Conservation (phyloP, 1,139 yeast genomes). For the Yamadazyma dendronema region DNA sequence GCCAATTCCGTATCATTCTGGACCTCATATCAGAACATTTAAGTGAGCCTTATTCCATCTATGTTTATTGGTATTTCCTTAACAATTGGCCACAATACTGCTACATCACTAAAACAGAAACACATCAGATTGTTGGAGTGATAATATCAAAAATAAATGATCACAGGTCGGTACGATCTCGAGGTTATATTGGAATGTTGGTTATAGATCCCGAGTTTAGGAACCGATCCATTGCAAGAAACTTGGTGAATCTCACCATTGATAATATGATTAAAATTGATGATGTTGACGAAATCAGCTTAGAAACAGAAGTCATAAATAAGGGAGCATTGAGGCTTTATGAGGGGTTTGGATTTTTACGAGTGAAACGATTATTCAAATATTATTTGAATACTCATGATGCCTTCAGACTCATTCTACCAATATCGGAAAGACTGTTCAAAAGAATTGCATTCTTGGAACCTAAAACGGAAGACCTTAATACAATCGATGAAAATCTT, state of each 20-base stretch:
- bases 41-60: slow-evolving; percentile 48
- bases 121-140: slow-evolving; percentile 58
- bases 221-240: slow-evolving; percentile 79
- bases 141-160: slow-evolving; percentile 81
- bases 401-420: slow-evolving; percentile 74
- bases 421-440: slow-evolving; percentile 29
- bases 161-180: slow-evolving; percentile 65
- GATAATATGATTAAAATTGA: slow-evolving; percentile 59
- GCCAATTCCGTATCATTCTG: slow-evolving; percentile 33
- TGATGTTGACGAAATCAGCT: slow-evolving; percentile 77
- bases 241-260: slow-evolving; percentile 61
- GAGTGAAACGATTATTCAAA: slow-evolving; percentile 77
- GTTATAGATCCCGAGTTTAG: slow-evolving; percentile 74
- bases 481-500: not conserved
- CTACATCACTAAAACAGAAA: slow-evolving; percentile 29
- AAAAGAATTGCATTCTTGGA: slow-evolving; percentile 34
- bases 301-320: slow-evolving; percentile 90
- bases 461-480: slow-evolving; percentile 5
- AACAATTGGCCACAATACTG: slow-evolving; percentile 50
- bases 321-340: slow-evolving; percentile 73
- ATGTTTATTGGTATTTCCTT: slow-evolving; percentile 49
- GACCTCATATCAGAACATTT: slow-evolving; percentile 34
- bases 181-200: slow-evolving; percentile 96
- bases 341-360: slow-evolving; percentile 82
- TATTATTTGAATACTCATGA: slow-evolving; percentile 92